A percentile compares a stretch with the other conserved stretches of the same genome.
Conservation (phyloP, 768 basidiomycete genomes). For the Coprinopsis marcescibilis region DNA sequence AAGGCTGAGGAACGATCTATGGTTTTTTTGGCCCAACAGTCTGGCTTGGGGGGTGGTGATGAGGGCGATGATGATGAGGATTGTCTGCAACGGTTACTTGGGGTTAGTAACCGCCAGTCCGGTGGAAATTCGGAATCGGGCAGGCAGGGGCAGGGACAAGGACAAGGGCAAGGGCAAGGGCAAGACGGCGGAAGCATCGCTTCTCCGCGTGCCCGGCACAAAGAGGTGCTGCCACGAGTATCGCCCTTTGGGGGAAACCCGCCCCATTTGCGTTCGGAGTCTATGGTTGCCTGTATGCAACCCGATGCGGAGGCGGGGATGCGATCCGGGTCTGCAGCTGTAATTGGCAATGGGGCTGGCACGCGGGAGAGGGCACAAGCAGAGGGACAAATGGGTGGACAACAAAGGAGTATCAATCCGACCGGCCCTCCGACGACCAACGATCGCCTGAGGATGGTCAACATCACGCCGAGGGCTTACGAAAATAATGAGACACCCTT, state of each 20-base stretch:
- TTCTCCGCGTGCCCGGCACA: no score
- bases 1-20: slow-evolving; percentile 16
- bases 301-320: not conserved
- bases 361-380: not conserved
- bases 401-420: not conserved
- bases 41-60: not conserved
- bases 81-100: not conserved
- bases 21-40: not conserved
- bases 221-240: not conserved
- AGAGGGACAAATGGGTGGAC: not conserved
- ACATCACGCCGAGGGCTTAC: slow-evolving; percentile 3
- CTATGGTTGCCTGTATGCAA: not conserved
- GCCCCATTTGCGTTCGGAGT: not conserved
- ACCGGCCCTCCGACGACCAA: not conserved
- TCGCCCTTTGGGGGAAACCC: not conserved
- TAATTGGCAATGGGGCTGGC: no score
- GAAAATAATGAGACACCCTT: not conserved
- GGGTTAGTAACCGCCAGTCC: no score
- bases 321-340: no score
- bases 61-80: not conserved
- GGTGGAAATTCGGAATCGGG: no score
- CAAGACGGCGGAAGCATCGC: no score
- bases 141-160: no score
- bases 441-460: slow-evolving; percentile 6
- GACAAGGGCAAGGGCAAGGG: no score